A percentile compares a stretch with the other conserved stretches of the same genome.
phyloP scores from a whole-genome alignment of 2,329 filamentous ascomycete genomes.

The Fusarium sp. region DNA sequence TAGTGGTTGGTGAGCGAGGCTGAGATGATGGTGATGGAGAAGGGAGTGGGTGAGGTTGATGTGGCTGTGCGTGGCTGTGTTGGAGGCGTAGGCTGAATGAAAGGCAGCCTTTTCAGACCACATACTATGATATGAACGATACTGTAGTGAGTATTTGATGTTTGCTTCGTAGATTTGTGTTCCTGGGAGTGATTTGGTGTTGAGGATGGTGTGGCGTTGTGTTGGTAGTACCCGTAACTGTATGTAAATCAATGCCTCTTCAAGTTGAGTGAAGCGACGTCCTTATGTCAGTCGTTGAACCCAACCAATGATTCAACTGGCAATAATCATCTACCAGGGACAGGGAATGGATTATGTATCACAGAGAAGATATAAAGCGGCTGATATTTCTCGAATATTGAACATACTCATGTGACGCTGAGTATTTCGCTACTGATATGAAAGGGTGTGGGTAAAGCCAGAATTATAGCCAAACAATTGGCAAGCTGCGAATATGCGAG shows the following conservation, averaged over 20 bases:
- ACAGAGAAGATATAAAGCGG: too few relatives aligned
- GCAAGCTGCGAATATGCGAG: neutral
- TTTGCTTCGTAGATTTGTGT: neutral
- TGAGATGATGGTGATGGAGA: constrained; percentile 21
- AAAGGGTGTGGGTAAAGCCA: neutral
- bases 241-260: neutral
- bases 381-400: too few relatives aligned
- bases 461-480: neutral
- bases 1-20: constrained; percentile 29
- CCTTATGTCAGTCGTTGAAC: neutral
- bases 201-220: neutral
- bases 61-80: constrained; percentile 38
- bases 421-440: neutral
- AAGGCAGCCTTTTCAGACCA: constrained; percentile 5
- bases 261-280: neutral
- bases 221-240: neutral
- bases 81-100: neutral
- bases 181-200: neutral
- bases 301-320: neutral
- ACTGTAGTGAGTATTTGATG: neutral
- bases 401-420: neutral
- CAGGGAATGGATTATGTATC: neutral
- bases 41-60: constrained; percentile 37
- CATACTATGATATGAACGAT: neutral
- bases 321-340: neutral